Evolutionary conservation across 163 green algal genomes (phyloP), one percentile per base, ranked within the genome.

Genomic region (Scenedesmus sp.): DNA sequence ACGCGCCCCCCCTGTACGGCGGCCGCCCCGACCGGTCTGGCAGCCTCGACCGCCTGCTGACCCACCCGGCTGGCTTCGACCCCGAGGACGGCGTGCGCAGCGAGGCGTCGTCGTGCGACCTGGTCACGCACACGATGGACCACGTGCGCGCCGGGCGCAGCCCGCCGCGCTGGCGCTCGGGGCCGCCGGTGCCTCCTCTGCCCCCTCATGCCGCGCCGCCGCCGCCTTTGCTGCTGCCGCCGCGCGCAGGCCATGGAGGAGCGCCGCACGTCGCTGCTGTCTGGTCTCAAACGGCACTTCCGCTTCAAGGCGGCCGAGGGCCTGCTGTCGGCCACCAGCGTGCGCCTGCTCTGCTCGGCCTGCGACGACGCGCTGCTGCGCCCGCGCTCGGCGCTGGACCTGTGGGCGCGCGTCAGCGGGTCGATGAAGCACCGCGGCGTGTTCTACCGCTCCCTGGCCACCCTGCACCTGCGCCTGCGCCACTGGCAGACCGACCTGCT

Each of bases 281-380:
- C 45, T 22, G 72, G 72, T 6, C 33, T 80, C 34, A 80, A 80
- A 47, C 47, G 72, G 0, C 72, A 80, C 45, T 72, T 80, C 72
- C 34, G 64, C 1, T 47, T 36, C 47, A 60, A 74, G 29, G 64
- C 7, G 14, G 2, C 2, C 20, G 47, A 69, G 20, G 1, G 4
- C 31, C 74, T 90, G 60, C 76, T 92, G 67, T 86, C 76, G 20
- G 63, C 60, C 6, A 57, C 53, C 56, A 84, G 90, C n/a, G 76
- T 92, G 53, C 82, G 90, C 24, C 80, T 94, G 39, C 84, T 96
- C 65, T 85, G 92, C 71, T 84, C 83, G 17, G 86, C 83, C 29
- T 94, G 89, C 63, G 87, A 93, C 44, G 24, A 36, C 4, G 34
- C 22, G 29, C 60, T 86, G 53, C 47, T 33, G 6, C n/a, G 50